A percentile compares a stretch with the other conserved stretches of the same genome.
Conservation (phyloP, 176 grass and related monocot species). For the Aegilops tauschii region DNA sequence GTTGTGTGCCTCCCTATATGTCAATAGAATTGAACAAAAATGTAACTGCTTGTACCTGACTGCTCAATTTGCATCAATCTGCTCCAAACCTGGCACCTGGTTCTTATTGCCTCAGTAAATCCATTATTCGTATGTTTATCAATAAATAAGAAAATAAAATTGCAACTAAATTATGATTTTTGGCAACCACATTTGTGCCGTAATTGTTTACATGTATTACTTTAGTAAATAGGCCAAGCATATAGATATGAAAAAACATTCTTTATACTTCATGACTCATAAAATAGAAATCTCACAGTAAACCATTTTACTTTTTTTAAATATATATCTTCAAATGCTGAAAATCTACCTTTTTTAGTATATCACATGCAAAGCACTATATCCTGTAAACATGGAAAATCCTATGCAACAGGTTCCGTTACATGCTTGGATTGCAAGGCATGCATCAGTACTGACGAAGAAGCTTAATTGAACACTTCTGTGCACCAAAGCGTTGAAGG, state of each 20-base stretch:
- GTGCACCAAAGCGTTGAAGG: constrained; percentile 25
- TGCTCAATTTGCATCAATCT: neutral
- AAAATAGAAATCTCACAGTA: neutral
- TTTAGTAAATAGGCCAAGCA: neutral
- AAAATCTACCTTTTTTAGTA: neutral
- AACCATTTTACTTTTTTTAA: neutral
- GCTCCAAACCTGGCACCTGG: neutral
- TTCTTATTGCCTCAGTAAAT: neutral
- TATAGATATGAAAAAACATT: neutral
- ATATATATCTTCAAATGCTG: neutral
- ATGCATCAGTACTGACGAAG: neutral
- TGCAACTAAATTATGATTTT: neutral
- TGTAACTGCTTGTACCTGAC: neutral
- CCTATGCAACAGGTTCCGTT: neutral
- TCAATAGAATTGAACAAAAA: constrained; percentile 14
- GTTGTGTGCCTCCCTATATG: constrained; percentile 12
- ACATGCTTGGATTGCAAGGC: constrained; percentile 15
- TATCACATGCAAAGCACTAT: constrained; percentile 4
- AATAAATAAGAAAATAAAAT: neutral
- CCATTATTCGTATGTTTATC: neutral
- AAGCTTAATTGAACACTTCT: constrained; percentile 7
- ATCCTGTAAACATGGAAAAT: neutral
- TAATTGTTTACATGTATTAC: neutral
- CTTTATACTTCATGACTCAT: neutral
- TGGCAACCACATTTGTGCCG: neutral